phyloP scores from a whole-genome alignment of 192 early-diverging fungal genomes.

The Phlyctochytrium planicorne region DNA sequence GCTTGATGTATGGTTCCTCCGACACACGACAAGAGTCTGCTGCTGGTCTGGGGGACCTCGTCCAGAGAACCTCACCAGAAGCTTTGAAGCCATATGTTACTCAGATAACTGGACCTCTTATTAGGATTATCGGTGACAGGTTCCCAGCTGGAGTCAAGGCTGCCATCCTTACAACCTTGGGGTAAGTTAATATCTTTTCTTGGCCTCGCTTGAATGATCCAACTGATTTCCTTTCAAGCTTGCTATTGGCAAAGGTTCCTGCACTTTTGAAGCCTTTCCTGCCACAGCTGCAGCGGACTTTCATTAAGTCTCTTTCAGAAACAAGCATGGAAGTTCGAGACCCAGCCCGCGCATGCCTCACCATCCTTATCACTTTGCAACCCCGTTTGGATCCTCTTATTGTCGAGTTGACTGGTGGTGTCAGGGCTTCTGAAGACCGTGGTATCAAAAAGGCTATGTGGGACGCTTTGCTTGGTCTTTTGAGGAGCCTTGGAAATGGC shows the following conservation, averaged over 20 bases:
- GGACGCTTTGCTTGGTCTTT: slow-evolving; percentile 67
- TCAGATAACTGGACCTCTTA: slow-evolving; percentile 94
- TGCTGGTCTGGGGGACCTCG: slow-evolving; percentile 78
- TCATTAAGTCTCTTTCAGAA: slow-evolving; percentile 86
- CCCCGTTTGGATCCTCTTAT: slow-evolving; percentile 77
- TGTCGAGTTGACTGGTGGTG: slow-evolving; percentile 67
- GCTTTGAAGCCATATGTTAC: slow-evolving; percentile 89
- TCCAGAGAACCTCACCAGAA: slow-evolving; percentile 66
- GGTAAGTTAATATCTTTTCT: slow-evolving; percentile 37
- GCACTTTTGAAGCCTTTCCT: slow-evolving; percentile 92
- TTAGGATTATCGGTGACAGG: slow-evolving; percentile 96
- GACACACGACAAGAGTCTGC: slow-evolving; percentile 86
- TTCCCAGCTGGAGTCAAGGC: slow-evolving; percentile 89
- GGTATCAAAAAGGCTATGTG: slow-evolving; percentile 70
- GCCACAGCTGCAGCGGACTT: slow-evolving; percentile 96
- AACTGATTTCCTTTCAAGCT: too few species aligned
- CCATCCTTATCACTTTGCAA: slow-evolving; percentile 69
- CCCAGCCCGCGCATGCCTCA: slow-evolving; percentile 76
- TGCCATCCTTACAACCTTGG: slow-evolving; percentile 85
- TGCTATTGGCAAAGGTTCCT: slow-evolving; percentile 80
- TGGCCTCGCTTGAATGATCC: slow-evolving; percentile 14
- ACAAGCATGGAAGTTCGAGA: slow-evolving; percentile 70
- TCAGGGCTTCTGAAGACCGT: slow-evolving; percentile 61
- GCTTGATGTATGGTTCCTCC: slow-evolving; percentile 81
- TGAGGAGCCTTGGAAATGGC: slow-evolving; percentile 52